Conservation (phyloP, 2,329 filamentous ascomycete species). For the Pseudofabraea citricarpa region DNA sequence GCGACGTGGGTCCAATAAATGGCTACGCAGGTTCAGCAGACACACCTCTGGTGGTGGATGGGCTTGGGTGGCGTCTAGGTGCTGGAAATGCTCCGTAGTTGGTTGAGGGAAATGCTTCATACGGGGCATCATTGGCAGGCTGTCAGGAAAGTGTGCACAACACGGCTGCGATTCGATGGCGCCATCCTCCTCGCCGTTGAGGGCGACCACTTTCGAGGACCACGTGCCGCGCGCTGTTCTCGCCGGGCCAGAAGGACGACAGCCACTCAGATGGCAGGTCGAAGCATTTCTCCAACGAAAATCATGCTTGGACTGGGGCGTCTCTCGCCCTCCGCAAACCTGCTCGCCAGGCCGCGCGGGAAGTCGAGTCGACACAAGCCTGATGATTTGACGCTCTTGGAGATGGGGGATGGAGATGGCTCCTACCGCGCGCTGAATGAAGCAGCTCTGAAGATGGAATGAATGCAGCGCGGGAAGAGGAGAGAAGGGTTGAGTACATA, state of each 20-base stretch:
- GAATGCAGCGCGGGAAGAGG: neutral
- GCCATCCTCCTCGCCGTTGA: neutral
- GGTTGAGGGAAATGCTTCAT: neutral
- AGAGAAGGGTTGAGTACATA: neutral
- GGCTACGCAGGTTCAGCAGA: neutral
- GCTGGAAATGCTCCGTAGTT: neutral
- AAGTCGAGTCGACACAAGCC: slow-evolving; percentile 4
- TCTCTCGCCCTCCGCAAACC: slow-evolving; percentile 9
- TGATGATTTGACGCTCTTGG: slow-evolving; percentile 15
- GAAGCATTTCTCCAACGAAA: slow-evolving; percentile 20
- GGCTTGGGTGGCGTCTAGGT: neutral
- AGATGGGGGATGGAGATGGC: neutral
- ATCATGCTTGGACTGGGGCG: slow-evolving; percentile 11
- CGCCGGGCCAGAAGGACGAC: neutral
- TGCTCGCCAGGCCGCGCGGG: slow-evolving; percentile 19
- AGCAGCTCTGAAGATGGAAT: slow-evolving; percentile 10
- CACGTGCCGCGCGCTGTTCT: neutral
- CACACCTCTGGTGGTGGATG: neutral
- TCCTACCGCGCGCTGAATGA: slow-evolving; percentile 19
- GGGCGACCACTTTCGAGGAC: neutral
- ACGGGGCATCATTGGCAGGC: neutral
- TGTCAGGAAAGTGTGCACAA: neutral
- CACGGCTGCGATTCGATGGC: neutral
- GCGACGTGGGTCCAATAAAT: neutral
- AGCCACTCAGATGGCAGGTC: slow-evolving; percentile 1